Base-by-base conservation (phyloP, 495 filamentous ascomycete species). In the Hypomontagnella submonticulosa region DNA sequence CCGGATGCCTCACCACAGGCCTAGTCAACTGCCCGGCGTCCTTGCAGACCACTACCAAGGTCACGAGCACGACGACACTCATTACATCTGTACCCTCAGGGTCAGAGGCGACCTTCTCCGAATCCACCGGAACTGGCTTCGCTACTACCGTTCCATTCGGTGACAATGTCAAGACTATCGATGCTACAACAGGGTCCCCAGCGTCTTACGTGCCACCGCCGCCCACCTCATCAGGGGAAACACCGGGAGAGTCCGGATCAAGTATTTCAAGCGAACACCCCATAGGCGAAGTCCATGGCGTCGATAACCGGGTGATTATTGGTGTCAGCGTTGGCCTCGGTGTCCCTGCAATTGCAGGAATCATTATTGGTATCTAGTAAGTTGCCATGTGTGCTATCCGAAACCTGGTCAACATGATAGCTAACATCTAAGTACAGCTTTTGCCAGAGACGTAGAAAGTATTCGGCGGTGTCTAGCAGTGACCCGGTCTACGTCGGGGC, bases 21-120 rank as follows among this genome's bases (percentile, higher is more conserved):
- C 38, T 81, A 9, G 52, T 79, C 50, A 77, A 80, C 65, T 86
- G 83, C 57, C 83, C 83, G 0, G 73, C 50, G 10, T 79, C 77
- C 3, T 69, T 78, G 13, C 83, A 83, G 49, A 75, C 67, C 10
- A 81, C 80, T 1, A 69, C 70, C 0, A 75, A 69, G 8, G 61
- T 70, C 1, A 74, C 70, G 9, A 72, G 71, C 1, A 71, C 67
- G 2, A 59, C 70, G 10, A 79, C 79, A 0, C 57, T 69, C 11
- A 55, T 79, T 8, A 76, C 76, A 2, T 61, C 77, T 7, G 74
- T 83, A 1, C 66, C 77, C 15, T 75, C 72, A 0, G 80, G 80
- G 1, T 66, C 64, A 0, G 42, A 70, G 3, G 69, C 76, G 4
- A 77, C 76, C 0, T 78, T 79, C 58, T 76, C 80, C 1, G 59